A percentile compares a stretch with the other conserved stretches of the same genome.
Conservation (phyloP, 2,329 filamentous ascomycete genomes). For the Chaetomium olivaceum region DNA sequence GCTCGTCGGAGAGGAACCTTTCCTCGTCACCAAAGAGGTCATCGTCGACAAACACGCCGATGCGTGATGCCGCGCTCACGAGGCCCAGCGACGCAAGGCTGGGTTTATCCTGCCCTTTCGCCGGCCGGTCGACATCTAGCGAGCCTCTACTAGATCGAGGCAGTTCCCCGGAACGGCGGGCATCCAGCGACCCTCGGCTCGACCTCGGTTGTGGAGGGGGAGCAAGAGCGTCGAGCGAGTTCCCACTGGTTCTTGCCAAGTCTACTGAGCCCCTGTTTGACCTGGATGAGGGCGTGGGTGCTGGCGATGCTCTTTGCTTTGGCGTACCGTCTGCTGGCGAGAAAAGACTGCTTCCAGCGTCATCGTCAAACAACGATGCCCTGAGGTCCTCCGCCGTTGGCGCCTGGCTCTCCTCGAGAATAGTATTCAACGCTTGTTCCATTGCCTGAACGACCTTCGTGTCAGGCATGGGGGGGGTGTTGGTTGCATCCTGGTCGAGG, state of each 20-base stretch:
- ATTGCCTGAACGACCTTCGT: conserved; percentile 86
- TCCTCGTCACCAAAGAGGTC: conserved; percentile 90
- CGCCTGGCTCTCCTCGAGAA: conserved; percentile 76
- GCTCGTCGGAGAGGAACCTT: conserved; percentile 81
- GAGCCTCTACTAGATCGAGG: conserved; percentile 38
- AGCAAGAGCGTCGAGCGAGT: conserved; percentile 11
- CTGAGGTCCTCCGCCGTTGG: conserved; percentile 64
- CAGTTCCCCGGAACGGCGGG: conserved; percentile 59
- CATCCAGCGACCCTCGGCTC: conserved; percentile 18
- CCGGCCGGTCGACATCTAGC: conserved; percentile 40
- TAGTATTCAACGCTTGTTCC: conserved; percentile 87
- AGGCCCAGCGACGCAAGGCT: conserved; percentile 90
- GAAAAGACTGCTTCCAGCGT: conserved; percentile 52
- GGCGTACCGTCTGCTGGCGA: conserved; percentile 40
- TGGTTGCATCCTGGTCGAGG: conserved; percentile 68
- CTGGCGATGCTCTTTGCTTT: conserved; percentile 1
- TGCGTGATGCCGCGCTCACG: conserved; percentile 81
- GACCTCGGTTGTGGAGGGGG: conserved; percentile 3
- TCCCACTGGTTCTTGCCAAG: background rate
- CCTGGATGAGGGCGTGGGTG: background rate
- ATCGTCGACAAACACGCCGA: conserved; percentile 90
- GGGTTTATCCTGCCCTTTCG: conserved; percentile 65
- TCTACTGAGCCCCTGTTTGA: conserved; percentile 11
- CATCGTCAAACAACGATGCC: conserved; percentile 63
- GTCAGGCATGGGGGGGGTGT: conserved; percentile 61